A percentile compares a stretch with the other conserved stretches of the same genome.
These are phyloP conservation scores for Nakaseomyces kungkrabaensis DNA, from an alignment of 1,139 yeast species.

Conservation along the genomic window DNA sequence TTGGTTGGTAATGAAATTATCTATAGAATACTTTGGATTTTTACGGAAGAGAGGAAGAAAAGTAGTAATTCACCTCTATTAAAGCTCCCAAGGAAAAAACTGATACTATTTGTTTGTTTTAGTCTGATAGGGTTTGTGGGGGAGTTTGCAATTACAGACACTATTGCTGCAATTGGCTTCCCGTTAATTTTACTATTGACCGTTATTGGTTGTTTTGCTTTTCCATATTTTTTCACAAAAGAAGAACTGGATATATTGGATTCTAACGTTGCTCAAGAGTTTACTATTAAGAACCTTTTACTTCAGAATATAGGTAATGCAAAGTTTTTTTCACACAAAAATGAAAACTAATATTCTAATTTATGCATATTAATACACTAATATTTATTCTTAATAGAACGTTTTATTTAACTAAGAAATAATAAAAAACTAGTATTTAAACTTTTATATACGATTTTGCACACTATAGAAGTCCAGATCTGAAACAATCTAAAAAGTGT, in stretches of 20 bases:
- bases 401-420: too few relatives aligned
- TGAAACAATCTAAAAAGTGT: too few relatives aligned
- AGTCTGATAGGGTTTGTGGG: conserved; percentile 62
- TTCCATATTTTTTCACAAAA: conserved; percentile 54
- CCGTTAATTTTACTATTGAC: conserved; percentile 79
- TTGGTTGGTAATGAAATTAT: conserved; percentile 58
- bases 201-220: conserved; percentile 42
- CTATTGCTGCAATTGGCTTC: conserved; percentile 89
- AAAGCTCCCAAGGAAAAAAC: conserved; percentile 35
- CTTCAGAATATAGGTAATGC: conserved; percentile 12
- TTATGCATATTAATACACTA: too few relatives aligned
- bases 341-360: background rate
- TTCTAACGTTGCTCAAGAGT: conserved; percentile 34
- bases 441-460: too few relatives aligned
- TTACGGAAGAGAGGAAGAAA: conserved; percentile 42
- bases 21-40: conserved; percentile 50
- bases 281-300: conserved; percentile 31
- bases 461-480: too few relatives aligned
- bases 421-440: too few relatives aligned
- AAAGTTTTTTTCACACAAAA: background rate
- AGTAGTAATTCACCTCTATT: conserved; percentile 29
- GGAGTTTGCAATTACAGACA: conserved; percentile 78
- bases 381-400: too few relatives aligned
- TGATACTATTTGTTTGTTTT: conserved; percentile 49
- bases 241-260: conserved; percentile 58